Conservation (phyloP, 2,329 filamentous ascomycete genomes). For the Xylaria sp. region DNA sequence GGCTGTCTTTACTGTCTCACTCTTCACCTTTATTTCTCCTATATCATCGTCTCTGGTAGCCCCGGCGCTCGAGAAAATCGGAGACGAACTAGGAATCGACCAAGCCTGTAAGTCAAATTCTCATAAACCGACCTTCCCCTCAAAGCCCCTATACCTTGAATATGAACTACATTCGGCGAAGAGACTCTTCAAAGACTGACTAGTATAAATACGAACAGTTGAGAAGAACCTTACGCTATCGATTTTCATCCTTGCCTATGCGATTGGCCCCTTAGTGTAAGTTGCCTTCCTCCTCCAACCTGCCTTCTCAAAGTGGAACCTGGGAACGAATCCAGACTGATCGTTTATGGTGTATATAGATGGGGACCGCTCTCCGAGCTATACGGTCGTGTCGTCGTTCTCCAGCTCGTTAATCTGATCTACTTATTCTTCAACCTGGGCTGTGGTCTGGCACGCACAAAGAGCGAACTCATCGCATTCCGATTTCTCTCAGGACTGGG, state of each 20-base stretch:
- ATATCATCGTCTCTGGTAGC: constrained; percentile 69
- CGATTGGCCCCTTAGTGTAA: constrained; percentile 61
- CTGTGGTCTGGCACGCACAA: constrained; percentile 66
- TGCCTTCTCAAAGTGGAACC: neutral
- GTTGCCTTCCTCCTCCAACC: constrained; percentile 22
- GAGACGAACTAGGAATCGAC: constrained; percentile 63
- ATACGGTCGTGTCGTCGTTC: constrained; percentile 64
- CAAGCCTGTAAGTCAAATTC: constrained; percentile 48
- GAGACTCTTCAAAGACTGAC: constrained; percentile 19
- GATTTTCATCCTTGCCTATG: constrained; percentile 66
- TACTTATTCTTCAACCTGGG: constrained; percentile 67
- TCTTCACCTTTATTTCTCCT: constrained; percentile 70
- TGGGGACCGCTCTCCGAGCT: constrained; percentile 65
- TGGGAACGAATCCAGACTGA: constrained; percentile 13
- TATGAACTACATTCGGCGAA: neutral
- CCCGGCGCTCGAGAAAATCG: constrained; percentile 62
- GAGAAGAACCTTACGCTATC: constrained; percentile 57
- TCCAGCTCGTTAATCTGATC: constrained; percentile 64
- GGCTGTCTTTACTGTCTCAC: constrained; percentile 63
- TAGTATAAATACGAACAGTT: constrained; percentile 41
- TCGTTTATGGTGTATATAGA: constrained; percentile 24
- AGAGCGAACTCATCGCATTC: constrained; percentile 65
- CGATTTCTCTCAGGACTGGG: constrained; percentile 69
- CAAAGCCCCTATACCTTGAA: neutral
- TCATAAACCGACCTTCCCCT: neutral